phyloP scores from a whole-genome alignment of 2,329 filamentous ascomycete genomes.

The Cucurbitaria berberidis region DNA sequence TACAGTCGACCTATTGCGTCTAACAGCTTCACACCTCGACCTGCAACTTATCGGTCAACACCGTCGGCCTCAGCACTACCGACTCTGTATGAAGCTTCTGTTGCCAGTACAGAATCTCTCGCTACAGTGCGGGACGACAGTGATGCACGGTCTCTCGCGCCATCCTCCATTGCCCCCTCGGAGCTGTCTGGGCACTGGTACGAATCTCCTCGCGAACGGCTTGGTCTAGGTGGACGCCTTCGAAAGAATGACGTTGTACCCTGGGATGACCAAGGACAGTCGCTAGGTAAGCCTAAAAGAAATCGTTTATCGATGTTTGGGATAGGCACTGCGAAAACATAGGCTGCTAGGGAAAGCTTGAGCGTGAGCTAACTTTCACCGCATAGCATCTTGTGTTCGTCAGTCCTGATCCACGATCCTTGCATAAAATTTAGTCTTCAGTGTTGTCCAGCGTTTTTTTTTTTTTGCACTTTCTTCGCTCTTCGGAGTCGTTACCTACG shows the following conservation, averaged over 20 bases:
- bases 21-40: conserved; percentile 5
- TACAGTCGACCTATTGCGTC: conserved; percentile 31
- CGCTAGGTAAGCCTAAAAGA: conserved; percentile 39
- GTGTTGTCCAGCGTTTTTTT: not conserved
- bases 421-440: not conserved
- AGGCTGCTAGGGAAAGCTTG: conserved; percentile 7
- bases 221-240: conserved; percentile 45
- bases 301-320: conserved; percentile 36
- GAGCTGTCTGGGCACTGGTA: conserved; percentile 47
- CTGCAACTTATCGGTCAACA: conserved; percentile 17
- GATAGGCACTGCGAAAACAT: conserved; percentile 11
- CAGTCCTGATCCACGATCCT: not conserved
- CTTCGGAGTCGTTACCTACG: not conserved
- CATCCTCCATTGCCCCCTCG: conserved; percentile 42
- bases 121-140: conserved; percentile 16
- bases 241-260: conserved; percentile 41
- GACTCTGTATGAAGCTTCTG: conserved; percentile 42
- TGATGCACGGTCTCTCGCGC: conserved; percentile 35
- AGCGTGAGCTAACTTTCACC: conserved; percentile 6
- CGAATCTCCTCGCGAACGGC: conserved; percentile 44
- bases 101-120: conserved; percentile 31
- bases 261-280: conserved; percentile 32
- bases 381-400: conserved; percentile 14
- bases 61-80: conserved; percentile 31
- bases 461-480: not conserved